Percentiles rank a stretch among this genome's conserved stretches.
Conservation (phyloP, 768 basidiomycete genomes). For the Tulasnella sp. region DNA sequence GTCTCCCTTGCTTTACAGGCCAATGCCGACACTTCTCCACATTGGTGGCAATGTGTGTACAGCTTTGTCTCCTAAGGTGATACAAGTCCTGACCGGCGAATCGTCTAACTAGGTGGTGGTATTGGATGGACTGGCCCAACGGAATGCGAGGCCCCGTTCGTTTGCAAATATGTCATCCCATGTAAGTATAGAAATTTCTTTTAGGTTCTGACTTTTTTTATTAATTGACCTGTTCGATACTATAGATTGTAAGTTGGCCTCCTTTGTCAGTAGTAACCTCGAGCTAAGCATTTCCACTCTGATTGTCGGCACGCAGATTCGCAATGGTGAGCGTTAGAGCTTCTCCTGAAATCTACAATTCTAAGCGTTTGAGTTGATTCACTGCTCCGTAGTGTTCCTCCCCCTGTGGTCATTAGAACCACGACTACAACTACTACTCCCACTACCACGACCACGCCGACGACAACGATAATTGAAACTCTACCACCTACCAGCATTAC, state of each 20-base stretch:
- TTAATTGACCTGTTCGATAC: not conserved
- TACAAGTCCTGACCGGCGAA: not conserved
- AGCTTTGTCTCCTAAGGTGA: not conserved
- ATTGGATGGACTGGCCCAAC: not conserved
- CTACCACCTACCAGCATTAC: not conserved
- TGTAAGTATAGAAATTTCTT: not conserved
- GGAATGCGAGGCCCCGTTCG: not conserved
- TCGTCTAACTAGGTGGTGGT: not conserved
- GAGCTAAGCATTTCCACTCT: not conserved
- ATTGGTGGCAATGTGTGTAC: not conserved
- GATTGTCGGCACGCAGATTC: not conserved
- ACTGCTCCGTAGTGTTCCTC: not conserved
- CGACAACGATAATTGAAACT: not conserved
- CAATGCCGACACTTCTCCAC: not conserved
- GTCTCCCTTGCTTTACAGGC: not conserved
- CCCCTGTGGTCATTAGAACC: not conserved
- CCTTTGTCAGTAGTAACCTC: not conserved
- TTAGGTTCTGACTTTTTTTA: not conserved
- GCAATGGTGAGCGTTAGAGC: not conserved
- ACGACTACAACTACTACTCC: not conserved
- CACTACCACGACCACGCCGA: not conserved
- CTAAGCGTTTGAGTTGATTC: not conserved
- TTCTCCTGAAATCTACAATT: not conserved
- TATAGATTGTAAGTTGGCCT: not conserved
- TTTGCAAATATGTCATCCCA: not conserved